These are phyloP conservation scores for Eremothecium cymbalariae DNA, from an alignment of 1,139 yeast genomes.

Conservation along the genomic window DNA sequence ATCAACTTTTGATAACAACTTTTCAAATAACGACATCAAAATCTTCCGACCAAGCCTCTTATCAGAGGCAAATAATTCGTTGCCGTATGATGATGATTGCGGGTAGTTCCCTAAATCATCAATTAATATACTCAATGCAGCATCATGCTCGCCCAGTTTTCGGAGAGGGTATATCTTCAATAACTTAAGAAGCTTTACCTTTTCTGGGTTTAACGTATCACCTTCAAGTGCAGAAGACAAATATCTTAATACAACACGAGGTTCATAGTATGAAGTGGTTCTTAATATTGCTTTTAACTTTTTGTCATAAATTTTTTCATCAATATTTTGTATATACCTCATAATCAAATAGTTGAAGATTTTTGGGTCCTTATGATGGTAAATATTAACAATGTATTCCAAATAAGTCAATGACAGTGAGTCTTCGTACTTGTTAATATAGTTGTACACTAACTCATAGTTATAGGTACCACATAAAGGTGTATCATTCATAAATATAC, in stretches of 20 bases:
- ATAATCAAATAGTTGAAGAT: constrained; percentile 50
- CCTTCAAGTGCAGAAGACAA: constrained; percentile 32
- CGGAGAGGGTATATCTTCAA: constrained; percentile 53
- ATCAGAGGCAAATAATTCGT: constrained; percentile 41
- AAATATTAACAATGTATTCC: constrained; percentile 48
- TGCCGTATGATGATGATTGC: constrained; percentile 55
- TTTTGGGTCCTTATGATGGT: constrained; percentile 38
- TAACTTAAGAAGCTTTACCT: constrained; percentile 27
- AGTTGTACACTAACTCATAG: constrained; percentile 45
- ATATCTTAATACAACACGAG: constrained; percentile 33
- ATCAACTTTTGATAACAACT: constrained; percentile 13
- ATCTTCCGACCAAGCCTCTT: constrained; percentile 35
- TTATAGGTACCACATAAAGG: constrained; percentile 56
- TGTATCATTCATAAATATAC: constrained; percentile 61
- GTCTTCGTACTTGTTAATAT: constrained; percentile 29
- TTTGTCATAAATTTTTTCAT: constrained; percentile 24
- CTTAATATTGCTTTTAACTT: constrained; percentile 38
- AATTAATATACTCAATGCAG: constrained; percentile 56
- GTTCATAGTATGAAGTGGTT: constrained; percentile 37
- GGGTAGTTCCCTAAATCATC: constrained; percentile 50
- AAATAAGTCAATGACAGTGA: constrained; percentile 46
- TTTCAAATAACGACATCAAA: constrained; percentile 29
- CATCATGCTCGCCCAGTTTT: constrained; percentile 53
- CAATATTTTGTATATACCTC: constrained; percentile 39
- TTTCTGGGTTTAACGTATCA: constrained; percentile 11